These are phyloP conservation scores for Stagonosporopsis tanaceti DNA, from an alignment of 2,329 filamentous ascomycete genomes.

Conservation along the genomic window DNA sequence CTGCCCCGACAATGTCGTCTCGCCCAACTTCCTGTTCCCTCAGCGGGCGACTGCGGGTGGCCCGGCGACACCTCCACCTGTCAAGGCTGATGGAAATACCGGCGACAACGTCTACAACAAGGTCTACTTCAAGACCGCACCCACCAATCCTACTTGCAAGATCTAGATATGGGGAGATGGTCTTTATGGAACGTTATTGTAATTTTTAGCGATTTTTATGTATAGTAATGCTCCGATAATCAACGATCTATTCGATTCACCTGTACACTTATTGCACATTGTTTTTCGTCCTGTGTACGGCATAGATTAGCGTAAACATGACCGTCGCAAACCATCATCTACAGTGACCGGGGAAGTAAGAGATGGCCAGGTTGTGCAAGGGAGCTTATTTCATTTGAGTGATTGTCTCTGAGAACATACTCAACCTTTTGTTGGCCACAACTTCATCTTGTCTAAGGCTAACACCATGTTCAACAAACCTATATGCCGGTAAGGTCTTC, in stretches of 20 bases:
- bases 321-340: too few relatives aligned
- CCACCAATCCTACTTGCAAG: slow-evolving; percentile 28
- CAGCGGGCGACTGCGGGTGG: slow-evolving; percentile 39
- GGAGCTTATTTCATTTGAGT: too few relatives aligned
- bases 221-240: background rate
- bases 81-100: slow-evolving; percentile 31
- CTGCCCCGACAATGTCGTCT: slow-evolving; percentile 39
- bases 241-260: background rate
- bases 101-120: slow-evolving; percentile 50
- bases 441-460: too few relatives aligned
- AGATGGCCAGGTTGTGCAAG: too few relatives aligned
- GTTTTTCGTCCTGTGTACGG: too few relatives aligned
- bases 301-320: too few relatives aligned
- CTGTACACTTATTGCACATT: background rate
- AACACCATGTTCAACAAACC: too few relatives aligned
- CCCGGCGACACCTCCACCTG: slow-evolving; percentile 35
- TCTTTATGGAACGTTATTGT: background rate
- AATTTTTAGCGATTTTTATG: background rate
- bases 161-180: background rate
- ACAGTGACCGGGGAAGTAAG: too few relatives aligned
- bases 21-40: slow-evolving; percentile 42
- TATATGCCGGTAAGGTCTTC: too few relatives aligned
- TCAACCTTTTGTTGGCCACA: too few relatives aligned
- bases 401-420: too few relatives aligned
- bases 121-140: slow-evolving; percentile 47